Evolutionary conservation across 1,284 basidiomycete genomes (phyloP).

Genomic region (Trametes pubescens): DNA sequence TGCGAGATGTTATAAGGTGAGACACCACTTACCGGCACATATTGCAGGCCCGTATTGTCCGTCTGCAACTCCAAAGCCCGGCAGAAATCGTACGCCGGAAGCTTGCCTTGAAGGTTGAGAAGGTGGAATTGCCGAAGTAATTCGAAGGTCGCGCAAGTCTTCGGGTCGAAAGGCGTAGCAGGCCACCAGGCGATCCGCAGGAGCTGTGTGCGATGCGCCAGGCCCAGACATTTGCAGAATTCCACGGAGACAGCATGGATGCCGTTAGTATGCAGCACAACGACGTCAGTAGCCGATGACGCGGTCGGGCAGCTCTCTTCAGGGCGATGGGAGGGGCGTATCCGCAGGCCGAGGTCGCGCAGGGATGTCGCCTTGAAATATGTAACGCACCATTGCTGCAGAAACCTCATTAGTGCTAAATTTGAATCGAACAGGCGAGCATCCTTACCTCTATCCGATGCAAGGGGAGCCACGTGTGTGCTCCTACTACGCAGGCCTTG

Average conservation of each 20-base stretch:
- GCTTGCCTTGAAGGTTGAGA: no score
- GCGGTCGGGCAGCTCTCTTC: background rate
- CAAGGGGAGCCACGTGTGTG: background rate
- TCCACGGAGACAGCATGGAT: background rate
- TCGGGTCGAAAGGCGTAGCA: no score
- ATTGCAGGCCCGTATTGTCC: no score
- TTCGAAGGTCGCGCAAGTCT: no score
- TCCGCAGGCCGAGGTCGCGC: background rate
- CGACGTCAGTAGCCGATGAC: background rate
- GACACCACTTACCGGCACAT: no score
- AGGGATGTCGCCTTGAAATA: background rate
- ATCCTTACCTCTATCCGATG: background rate
- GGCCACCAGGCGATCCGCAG: background rate
- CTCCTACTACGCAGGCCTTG: background rate
- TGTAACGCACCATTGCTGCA: background rate
- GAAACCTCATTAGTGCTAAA: no score
- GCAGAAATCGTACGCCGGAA: no score
- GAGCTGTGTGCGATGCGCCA: background rate
- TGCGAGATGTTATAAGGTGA: no score
- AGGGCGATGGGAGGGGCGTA: background rate
- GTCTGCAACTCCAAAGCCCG: no score
- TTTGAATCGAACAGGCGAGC: background rate
- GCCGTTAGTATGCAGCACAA: background rate
- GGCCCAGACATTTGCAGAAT: background rate
- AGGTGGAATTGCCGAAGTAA: no score